Base-by-base conservation (phyloP, 2,329 filamentous ascomycete genomes). In the Trichoderma koningii region DNA sequence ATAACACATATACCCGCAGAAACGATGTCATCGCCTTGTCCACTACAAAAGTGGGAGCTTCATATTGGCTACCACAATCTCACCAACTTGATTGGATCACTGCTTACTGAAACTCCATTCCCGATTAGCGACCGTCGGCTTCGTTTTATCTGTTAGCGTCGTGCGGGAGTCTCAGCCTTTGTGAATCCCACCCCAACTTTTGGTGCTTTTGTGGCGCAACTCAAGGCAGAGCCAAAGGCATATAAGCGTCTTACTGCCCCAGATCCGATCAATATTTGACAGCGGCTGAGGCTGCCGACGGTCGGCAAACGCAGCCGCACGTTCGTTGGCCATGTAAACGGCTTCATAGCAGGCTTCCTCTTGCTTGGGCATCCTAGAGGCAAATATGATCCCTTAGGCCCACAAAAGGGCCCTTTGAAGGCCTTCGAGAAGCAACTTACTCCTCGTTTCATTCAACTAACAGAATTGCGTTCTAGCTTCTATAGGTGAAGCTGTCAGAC, bases 281-380 rank as follows among this genome's bases (percentile, higher is more conserved):
- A 63, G 50, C 50, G 50, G 60, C 60, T 63, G 48, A 60, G 59
- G 48, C 50, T 45, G 28, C 59, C 59, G 60, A 63, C 60, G 26
- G 60, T 63, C 60, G 50, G 60, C 60, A 53, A 38, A 55, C 60
- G 26, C 47, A 62, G 47, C 57, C 48, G 48, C 38, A 45, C 10
- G 34, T 14, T 14, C 34, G 34, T 34, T 14, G 34, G 34, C 34
- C 34, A 38, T 38, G 34, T 38, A 3, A 38, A 30, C 47, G 21
- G 45, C 38, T 9, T 52, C 34, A 12, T 45, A 14, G 19, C 45
- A 34, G 19, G 34, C 23, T 53, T 56, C 59, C 23, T 2, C 34
- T 45, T 47, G 5, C 14, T 55, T 15, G 19, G 34, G 12, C 15
- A 9, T 17, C 45, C 34, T 42, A 5, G 21, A 38, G 41, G 23